Conservation (phyloP, 805 yeast species). For the Limtongia smithiae region DNA sequence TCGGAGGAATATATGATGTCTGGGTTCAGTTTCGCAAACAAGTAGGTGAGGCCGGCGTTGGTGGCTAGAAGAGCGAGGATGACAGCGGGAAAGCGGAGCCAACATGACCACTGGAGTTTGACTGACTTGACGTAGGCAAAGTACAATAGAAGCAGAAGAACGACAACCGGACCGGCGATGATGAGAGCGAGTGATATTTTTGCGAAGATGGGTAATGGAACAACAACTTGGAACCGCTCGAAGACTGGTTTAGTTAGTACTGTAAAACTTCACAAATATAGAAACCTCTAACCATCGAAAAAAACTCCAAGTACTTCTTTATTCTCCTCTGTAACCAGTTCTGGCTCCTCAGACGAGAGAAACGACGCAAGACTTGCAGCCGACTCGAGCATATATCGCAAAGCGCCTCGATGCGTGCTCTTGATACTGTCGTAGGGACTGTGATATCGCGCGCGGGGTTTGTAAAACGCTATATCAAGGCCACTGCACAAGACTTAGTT, state of each 20-base stretch:
- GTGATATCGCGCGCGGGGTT: conserved; percentile 80
- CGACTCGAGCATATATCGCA: conserved; percentile 14
- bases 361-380: neutral
- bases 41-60: neutral
- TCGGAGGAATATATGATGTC: conserved; percentile 21
- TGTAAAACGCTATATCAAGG: conserved; percentile 81
- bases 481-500: conserved; percentile 57
- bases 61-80: conserved; percentile 4
- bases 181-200: conserved; percentile 3
- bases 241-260: neutral
- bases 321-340: neutral
- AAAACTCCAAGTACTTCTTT: conserved; percentile 12
- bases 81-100: conserved; percentile 16
- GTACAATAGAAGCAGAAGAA: conserved; percentile 7
- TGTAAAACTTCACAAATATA: neutral
- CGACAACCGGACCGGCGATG: conserved; percentile 10
- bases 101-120: conserved; percentile 3
- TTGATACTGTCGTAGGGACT: conserved; percentile 64
- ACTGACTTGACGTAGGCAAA: neutral
- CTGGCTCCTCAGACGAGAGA: conserved; percentile 2
- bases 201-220: conserved; percentile 5
- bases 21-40: conserved; percentile 6
- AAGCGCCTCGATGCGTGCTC: conserved; percentile 14
- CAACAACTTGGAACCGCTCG: conserved; percentile 6
- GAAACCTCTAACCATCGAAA: conserved; percentile 8